Evolutionary conservation across 1,284 basidiomycete species (phyloP).

Genomic region (Marasmius oreades): DNA sequence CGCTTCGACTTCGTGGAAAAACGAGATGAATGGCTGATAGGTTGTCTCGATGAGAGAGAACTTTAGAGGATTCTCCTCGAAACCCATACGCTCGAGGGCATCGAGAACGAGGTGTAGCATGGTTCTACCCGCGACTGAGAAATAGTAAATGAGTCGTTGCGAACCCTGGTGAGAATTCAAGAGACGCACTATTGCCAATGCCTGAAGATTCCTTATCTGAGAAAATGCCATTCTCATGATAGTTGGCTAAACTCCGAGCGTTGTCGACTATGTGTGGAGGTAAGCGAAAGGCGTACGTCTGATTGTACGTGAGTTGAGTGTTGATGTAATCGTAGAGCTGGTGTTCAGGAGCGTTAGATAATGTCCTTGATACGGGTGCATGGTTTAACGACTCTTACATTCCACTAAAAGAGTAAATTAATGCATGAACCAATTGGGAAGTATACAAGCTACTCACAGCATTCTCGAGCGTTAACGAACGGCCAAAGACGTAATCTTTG

Average conservation of each 20-base stretch:
- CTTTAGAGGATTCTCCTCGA: background rate
- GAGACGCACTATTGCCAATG: background rate
- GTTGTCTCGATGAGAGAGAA: background rate
- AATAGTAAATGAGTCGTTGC: no score
- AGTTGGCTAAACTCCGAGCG: background rate
- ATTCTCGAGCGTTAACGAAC: background rate
- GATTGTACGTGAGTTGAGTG: slow-evolving; percentile 2
- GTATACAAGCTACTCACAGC: background rate
- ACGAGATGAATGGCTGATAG: background rate
- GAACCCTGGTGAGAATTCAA: no score
- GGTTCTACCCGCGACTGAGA: background rate
- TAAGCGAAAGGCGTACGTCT: slow-evolving; percentile 1
- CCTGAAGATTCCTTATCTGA: background rate
- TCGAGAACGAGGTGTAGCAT: background rate
- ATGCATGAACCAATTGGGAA: background rate
- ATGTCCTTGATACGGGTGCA: background rate
- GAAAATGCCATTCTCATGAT: slow-evolving; percentile 1
- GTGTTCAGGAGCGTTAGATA: background rate
- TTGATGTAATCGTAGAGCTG: background rate
- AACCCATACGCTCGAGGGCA: background rate
- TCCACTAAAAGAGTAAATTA: background rate
- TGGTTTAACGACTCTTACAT: background rate
- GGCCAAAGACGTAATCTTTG: background rate
- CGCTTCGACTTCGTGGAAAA: slow-evolving; percentile 1
- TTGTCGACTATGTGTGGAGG: slow-evolving; percentile 1